A percentile compares a stretch with the other conserved stretches of the same genome.
Conservation (phyloP, 1,284 basidiomycete species). For the Cutaneotrichosporon sp. region DNA sequence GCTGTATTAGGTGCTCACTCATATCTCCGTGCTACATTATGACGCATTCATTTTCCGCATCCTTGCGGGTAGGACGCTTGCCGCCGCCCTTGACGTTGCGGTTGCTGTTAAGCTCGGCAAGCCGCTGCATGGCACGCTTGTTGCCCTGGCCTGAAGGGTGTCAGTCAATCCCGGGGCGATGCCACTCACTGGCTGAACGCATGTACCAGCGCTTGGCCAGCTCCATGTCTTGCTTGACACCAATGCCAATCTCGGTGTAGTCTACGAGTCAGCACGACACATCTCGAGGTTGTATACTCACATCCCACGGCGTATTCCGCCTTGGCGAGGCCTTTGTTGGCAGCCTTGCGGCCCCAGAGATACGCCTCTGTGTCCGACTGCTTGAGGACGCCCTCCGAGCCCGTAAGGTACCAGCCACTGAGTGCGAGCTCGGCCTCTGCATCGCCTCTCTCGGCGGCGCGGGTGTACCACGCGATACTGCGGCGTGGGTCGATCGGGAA, state of each 20-base stretch:
- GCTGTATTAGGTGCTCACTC: not conserved
- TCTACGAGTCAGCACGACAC: slow-evolving; percentile 46
- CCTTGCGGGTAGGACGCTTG: slow-evolving; percentile 79
- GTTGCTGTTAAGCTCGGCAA: slow-evolving; percentile 63
- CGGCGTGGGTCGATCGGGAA: slow-evolving; percentile 89
- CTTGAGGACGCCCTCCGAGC: slow-evolving; percentile 90
- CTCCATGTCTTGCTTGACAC: slow-evolving; percentile 90
- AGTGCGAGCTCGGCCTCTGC: slow-evolving; percentile 91
- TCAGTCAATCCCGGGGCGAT: not conserved
- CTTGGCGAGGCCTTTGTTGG: slow-evolving; percentile 86
- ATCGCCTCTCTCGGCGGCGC: slow-evolving; percentile 91
- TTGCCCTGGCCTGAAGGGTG: slow-evolving; percentile 42
- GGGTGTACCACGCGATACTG: slow-evolving; percentile 97
- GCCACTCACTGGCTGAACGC: slow-evolving; percentile 79
- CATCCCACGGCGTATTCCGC: slow-evolving; percentile 93
- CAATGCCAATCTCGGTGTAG: slow-evolving; percentile 96
- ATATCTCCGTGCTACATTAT: slow-evolving; percentile 54
- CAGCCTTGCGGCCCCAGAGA: slow-evolving; percentile 87
- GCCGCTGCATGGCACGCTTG: slow-evolving; percentile 65
- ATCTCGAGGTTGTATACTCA: slow-evolving; percentile 22
- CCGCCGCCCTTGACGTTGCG: slow-evolving; percentile 49
- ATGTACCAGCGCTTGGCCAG: slow-evolving; percentile 99
- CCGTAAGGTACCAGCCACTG: slow-evolving; percentile 96
- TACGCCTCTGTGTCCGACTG: slow-evolving; percentile 98
- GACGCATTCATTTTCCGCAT: slow-evolving; percentile 86